Base-by-base conservation (phyloP, 1,284 basidiomycete species). In the Moesziomyces antarcticus region DNA sequence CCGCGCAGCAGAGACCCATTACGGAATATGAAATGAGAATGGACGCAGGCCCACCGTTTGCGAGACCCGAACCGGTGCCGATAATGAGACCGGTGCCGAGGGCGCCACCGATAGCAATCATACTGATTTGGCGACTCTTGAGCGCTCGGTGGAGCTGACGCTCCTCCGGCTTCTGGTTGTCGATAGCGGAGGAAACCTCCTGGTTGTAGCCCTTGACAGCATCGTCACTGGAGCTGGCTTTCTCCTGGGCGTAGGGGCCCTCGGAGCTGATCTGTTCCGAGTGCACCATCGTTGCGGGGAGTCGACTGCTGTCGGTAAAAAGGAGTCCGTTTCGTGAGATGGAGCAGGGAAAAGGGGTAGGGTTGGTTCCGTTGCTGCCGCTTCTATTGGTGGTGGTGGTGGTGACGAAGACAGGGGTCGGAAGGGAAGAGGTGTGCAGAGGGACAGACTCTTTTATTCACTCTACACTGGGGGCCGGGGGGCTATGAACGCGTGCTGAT, bases 41-140 rank as follows among this genome's bases (percentile, higher is more conserved):
- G 20, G 82, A 83, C 0, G 79, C 85, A 0, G 87, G 87, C 8
- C 87, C 87, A 33, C 85, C 86, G 53, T 84, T 77, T 11, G 82
- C 77, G 10, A 87, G 74, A 52, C 83, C 85, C 0, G 77, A 77
- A 44, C 86, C 86, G 7, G 85, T 88, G 46, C 91, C 91, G 73
- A 93, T 92, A 72, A 93, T 90, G 20, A 93, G 86, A 80, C 92
- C 92, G 24, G 91, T 92, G 9, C 77, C 77, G 22, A 79, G 64
- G 4, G 70, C 71, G 45, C 77, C 77, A 22, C 79, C 73, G 27
- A 78, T 67, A 48, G 80, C 81, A 60, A 85, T 91, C 90, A 91
- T 91, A 25, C 89, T 89, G 50, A 91, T 90, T 77, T 84, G 82
- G 47, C 67, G 56, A 20, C 64, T 52, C 41, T 90, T 89, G 58